Base-by-base conservation (phyloP, 768 basidiomycete genomes). In the Ramaria sp. region DNA sequence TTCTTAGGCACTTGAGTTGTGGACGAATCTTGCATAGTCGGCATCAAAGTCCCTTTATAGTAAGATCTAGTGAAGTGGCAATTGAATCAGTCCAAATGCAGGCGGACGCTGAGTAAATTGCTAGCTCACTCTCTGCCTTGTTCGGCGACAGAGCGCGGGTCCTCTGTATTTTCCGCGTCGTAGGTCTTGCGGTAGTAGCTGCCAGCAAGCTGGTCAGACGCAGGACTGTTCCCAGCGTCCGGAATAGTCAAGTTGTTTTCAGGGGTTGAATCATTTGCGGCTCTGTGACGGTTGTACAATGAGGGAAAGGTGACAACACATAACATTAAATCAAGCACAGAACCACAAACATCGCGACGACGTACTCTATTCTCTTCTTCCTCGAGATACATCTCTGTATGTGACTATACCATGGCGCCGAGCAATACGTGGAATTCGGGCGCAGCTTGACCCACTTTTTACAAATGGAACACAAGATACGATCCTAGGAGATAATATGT, bases 371-470 rank as follows among this genome's bases (percentile, higher is more conserved):
- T 54, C 24, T 57, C 24, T 46, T 31, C 17, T 7, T 39, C 39
- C 85, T 70, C n/a, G 80, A 78, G 46, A 86, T 66, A 71, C 88
- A 89, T 68, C 88, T 90, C 24, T 75, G 78, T 19, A 84, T 78
- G 67, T 90, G 88, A 69, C 86, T 84, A 58, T 82, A 66, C 88
- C 87, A 90, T 39, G 88, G 87, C 65, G 88, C 87, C 53, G 87
- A 84, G 61, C 87, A 90, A 66, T 84, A 90, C 10, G 80, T 79
- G 59, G 80, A 82, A 62, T 90, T 63, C 27, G 88, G 86, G 51
- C 88, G 69, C 27, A 87, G 71, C 49, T 69, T 73, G 57, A 88
- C 73, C 84, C 84, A 86, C 59, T 74, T 80, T 54, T 78, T 69
- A 65, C 87, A 89, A 38, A 71, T 72, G 60, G 74, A 75, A 65